Evolutionary conservation across 2,329 filamentous ascomycete species (phyloP).

Genomic region (Calonectria hawksworthii): DNA sequence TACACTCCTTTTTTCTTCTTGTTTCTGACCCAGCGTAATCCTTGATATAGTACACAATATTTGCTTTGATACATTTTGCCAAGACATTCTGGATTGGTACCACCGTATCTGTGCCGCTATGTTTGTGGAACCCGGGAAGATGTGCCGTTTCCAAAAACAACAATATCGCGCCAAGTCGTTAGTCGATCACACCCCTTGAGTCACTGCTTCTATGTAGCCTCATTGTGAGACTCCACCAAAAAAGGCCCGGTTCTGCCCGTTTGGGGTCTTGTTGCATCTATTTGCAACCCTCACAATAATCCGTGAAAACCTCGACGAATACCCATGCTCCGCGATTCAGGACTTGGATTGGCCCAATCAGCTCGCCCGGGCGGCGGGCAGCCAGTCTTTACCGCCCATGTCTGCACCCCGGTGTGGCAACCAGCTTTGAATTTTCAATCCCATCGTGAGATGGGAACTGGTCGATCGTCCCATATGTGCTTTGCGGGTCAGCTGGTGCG

Average conservation of each 20-base stretch:
- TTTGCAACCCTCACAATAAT: not conserved
- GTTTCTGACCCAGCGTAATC: not conserved
- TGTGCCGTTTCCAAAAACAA: not conserved
- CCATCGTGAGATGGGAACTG: slow-evolving; percentile 12
- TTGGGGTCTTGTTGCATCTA: not conserved
- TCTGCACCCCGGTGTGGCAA: slow-evolving; percentile 11
- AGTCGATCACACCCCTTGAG: not conserved
- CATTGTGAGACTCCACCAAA: not conserved
- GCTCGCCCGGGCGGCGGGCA: not conserved
- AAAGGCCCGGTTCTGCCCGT: slow-evolving; percentile 11
- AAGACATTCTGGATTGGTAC: not conserved
- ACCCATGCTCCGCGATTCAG: not conserved
- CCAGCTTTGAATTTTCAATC: not conserved
- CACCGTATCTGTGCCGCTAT: not conserved
- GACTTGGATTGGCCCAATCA: not conserved
- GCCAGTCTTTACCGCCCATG: not conserved
- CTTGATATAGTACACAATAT: not conserved
- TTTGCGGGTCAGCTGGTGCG: slow-evolving; percentile 1
- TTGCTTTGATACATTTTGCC: not conserved
- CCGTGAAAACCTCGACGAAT: not conserved
- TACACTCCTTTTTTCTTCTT: not conserved
- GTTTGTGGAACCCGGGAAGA: slow-evolving; percentile 14
- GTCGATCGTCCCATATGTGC: not conserved
- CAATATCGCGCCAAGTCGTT: not conserved
- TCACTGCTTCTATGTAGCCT: not conserved